Conservation (phyloP, 1,284 basidiomycete genomes). For the Ustilago loliicola region DNA sequence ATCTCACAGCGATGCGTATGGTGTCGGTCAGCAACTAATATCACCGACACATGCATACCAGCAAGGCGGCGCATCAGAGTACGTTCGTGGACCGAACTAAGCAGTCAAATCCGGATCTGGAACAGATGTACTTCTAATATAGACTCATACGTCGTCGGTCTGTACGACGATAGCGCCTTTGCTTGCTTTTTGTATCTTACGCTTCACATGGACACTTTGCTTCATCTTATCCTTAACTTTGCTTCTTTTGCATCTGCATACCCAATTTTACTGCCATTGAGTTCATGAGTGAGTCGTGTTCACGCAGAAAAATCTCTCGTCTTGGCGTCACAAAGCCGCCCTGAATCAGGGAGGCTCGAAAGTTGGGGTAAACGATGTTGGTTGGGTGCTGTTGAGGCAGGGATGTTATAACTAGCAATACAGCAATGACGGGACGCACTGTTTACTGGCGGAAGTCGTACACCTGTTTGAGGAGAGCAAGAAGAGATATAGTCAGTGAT, state of each 20-base stretch:
- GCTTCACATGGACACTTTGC: constrained; percentile 3
- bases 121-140: background rate
- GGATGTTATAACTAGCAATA: background rate
- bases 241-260: background rate
- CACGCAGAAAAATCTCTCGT: too few species aligned
- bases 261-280: background rate
- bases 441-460: constrained; percentile 56
- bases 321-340: too few species aligned
- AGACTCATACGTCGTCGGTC: background rate
- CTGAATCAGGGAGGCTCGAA: too few species aligned
- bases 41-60: background rate
- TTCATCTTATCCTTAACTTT: background rate
- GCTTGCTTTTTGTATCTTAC: constrained; percentile 4
- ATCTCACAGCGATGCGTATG: background rate
- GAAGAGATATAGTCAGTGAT: background rate
- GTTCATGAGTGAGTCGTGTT: too few species aligned
- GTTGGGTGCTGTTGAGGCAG: background rate
- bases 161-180: background rate
- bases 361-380: background rate
- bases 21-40: background rate
- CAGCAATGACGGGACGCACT: background rate
- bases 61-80: background rate
- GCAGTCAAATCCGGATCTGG: background rate
- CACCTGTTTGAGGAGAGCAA: constrained; percentile 24
- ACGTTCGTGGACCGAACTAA: constrained; percentile 2